Evolutionary conservation across 1,139 yeast species (phyloP).

Genomic region (Geotrichum europaeum): DNA sequence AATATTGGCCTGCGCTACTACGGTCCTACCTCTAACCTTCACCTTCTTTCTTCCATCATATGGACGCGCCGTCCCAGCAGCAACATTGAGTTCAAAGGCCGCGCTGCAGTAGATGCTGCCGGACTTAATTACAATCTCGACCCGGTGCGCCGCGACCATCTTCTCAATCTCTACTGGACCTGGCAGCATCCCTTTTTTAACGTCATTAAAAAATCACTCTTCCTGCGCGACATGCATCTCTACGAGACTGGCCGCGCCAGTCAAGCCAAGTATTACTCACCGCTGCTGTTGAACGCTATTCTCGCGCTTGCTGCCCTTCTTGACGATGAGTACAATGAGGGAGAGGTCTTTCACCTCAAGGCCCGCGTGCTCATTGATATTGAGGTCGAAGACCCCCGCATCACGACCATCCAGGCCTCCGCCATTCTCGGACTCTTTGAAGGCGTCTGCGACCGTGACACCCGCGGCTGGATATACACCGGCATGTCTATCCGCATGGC

Average conservation of each 20-base stretch:
- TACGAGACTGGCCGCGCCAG: constrained; percentile 10
- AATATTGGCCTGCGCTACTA: constrained; percentile 26
- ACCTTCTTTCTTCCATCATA: constrained; percentile 13
- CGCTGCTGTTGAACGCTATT: constrained; percentile 22
- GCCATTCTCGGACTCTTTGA: constrained; percentile 23
- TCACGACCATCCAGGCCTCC: constrained; percentile 26
- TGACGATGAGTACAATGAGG: constrained; percentile 17
- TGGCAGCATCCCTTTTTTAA: constrained; percentile 26
- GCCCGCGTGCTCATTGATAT: constrained; percentile 17
- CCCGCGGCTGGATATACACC: constrained; percentile 27
- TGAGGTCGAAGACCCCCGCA: constrained; percentile 18
- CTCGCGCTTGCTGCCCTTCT: constrained; percentile 24
- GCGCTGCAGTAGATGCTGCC: constrained; percentile 16
- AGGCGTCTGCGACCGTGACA: constrained; percentile 24
- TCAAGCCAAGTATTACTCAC: constrained; percentile 22
- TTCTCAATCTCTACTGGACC: constrained; percentile 24
- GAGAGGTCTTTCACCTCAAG: constrained; percentile 11
- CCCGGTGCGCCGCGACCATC: constrained; percentile 18
- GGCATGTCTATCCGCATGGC: constrained; percentile 29
- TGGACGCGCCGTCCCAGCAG: constrained; percentile 16
- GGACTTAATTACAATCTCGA: constrained; percentile 18
- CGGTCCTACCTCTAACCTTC: constrained; percentile 26
- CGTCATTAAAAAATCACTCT: constrained; percentile 21
- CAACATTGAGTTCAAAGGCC: constrained; percentile 17
- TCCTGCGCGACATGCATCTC: constrained; percentile 21